A percentile compares a stretch with the other conserved stretches of the same genome.
Conservation (phyloP, 2,329 filamentous ascomycete genomes). For the Pseudogymnoascus sp. region DNA sequence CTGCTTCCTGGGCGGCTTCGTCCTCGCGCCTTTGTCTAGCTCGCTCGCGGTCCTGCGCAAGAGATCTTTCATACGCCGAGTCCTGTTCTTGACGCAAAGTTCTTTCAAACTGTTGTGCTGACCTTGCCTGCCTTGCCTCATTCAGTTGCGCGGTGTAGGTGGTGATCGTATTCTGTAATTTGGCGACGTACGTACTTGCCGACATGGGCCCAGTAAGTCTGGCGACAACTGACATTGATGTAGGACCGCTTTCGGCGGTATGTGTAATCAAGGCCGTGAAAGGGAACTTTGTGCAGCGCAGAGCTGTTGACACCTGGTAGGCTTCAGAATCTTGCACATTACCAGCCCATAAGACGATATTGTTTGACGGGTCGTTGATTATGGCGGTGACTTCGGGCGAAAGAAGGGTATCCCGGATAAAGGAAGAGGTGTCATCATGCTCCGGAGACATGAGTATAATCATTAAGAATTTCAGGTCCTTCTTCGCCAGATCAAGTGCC, state of each 20-base stretch:
- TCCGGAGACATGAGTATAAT: slow-evolving; percentile 84
- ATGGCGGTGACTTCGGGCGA: slow-evolving; percentile 65
- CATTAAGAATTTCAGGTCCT: slow-evolving; percentile 84
- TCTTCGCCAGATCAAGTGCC: slow-evolving; percentile 82
- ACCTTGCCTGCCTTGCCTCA: slow-evolving; percentile 64
- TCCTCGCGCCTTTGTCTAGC: slow-evolving; percentile 69
- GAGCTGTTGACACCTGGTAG: slow-evolving; percentile 81
- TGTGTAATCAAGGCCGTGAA: slow-evolving; percentile 82
- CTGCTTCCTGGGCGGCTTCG: slow-evolving; percentile 61
- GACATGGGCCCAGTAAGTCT: slow-evolving; percentile 67
- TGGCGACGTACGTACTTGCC: slow-evolving; percentile 62
- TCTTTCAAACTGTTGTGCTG: slow-evolving; percentile 73
- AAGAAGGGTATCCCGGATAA: slow-evolving; percentile 75
- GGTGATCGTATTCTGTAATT: slow-evolving; percentile 64
- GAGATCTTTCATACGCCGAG: slow-evolving; percentile 82
- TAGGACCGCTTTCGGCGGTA: slow-evolving; percentile 73
- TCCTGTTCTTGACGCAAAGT: slow-evolving; percentile 83
- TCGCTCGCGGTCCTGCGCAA: slow-evolving; percentile 81
- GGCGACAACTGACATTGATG: slow-evolving; percentile 84
- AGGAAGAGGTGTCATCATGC: slow-evolving; percentile 82
- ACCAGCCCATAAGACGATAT: slow-evolving; percentile 85
- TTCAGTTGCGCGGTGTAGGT: slow-evolving; percentile 70
- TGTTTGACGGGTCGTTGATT: slow-evolving; percentile 65
- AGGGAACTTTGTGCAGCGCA: slow-evolving; percentile 87
- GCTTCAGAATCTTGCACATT: slow-evolving; percentile 90